A percentile compares a stretch with the other conserved stretches of the same genome.
Conservation (phyloP, 495 filamentous ascomycete species). For the Lophiostoma macrostomum region DNA sequence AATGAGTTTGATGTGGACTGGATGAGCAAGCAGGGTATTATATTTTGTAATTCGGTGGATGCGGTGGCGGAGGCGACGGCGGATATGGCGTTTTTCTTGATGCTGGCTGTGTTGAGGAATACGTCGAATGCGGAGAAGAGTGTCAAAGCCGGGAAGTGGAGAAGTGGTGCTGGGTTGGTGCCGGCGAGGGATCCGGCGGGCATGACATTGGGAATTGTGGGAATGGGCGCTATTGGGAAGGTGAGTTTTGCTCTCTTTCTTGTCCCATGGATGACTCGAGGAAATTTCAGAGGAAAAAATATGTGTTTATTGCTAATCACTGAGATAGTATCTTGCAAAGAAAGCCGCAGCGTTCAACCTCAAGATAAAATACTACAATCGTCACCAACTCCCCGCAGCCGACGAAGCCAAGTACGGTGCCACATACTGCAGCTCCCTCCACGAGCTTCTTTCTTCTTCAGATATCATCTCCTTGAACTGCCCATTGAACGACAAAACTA, state of each 20-base stretch:
- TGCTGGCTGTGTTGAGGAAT: conserved; percentile 63
- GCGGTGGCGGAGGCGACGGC: conserved; percentile 71
- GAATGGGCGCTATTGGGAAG: conserved; percentile 68
- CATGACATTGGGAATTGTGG: conserved; percentile 75
- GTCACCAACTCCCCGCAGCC: conserved; percentile 52
- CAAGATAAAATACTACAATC: conserved; percentile 71
- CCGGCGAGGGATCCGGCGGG: conserved; percentile 59
- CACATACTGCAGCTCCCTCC: conserved; percentile 57
- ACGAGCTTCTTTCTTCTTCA: conserved; percentile 62
- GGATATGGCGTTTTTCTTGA: conserved; percentile 67
- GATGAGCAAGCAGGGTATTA: conserved; percentile 37
- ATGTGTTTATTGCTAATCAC: background rate
- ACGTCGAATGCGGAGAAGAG: conserved; percentile 37
- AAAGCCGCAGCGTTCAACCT: conserved; percentile 68
- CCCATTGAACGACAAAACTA: conserved; percentile 62
- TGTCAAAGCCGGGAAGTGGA: conserved; percentile 47
- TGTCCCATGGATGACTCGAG: too few species aligned
- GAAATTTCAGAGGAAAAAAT: too few species aligned
- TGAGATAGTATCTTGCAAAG: conserved; percentile 70
- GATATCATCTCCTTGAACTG: conserved; percentile 79
- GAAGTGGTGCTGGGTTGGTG: conserved; percentile 52
- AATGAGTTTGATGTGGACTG: conserved; percentile 44
- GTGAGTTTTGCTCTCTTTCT: too few species aligned
- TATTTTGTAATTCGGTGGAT: conserved; percentile 61
- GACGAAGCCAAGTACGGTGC: conserved; percentile 55